Evolutionary conservation across 2,329 filamentous ascomycete genomes (phyloP), one percentile per base, ranked within the genome.

Genomic region (Cordyceps pruinosa): DNA sequence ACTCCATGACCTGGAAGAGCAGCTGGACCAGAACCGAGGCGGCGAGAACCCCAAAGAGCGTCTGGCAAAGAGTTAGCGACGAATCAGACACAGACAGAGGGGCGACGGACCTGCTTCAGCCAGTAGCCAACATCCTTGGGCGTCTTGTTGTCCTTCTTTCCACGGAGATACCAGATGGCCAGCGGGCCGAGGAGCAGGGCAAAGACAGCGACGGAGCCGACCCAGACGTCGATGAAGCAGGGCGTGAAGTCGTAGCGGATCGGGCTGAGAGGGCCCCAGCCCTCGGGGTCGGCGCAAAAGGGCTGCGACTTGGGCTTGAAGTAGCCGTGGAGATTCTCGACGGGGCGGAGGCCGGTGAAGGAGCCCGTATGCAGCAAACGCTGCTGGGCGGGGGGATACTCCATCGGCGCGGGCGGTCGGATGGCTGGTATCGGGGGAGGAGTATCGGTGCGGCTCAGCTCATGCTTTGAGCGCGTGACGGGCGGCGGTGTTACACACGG

Each of bases 211-310:
- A 96, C 89, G 2, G 80, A 75, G 34, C 88, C 84, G 59, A 97
- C 83, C 84, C 90, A 92, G 23, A 96, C 83, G 70, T 99, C 95
- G 66, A 97, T 85, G 69, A 99, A 99, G 77, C 94, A 99, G 41
- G 94, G 93, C 17, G 94, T 97, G 67, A 99, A 91, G 75, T 99
- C 94, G 73, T 90, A 97, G 70, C 93, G 82, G 63, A 85, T 79
- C 35, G 86, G 85, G 73, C 91, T 97, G 69, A 99, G 70, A 23
- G 94, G 94, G 1, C 95, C 95, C 94, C 94, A 99, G 66, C 94
- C 95, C 73, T 97, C 93, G 56, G 80, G 77, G 73, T 96, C 94
- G 70, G 88, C 84, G 75, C 93, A 97, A 72, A 97, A 77, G 58
- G 89, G 85, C 70, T 95, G 88, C 30, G 73, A 71, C n/a, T 78